Base-by-base conservation (phyloP, 169 alveolate species). In the Plasmodium blacklocki region DNA sequence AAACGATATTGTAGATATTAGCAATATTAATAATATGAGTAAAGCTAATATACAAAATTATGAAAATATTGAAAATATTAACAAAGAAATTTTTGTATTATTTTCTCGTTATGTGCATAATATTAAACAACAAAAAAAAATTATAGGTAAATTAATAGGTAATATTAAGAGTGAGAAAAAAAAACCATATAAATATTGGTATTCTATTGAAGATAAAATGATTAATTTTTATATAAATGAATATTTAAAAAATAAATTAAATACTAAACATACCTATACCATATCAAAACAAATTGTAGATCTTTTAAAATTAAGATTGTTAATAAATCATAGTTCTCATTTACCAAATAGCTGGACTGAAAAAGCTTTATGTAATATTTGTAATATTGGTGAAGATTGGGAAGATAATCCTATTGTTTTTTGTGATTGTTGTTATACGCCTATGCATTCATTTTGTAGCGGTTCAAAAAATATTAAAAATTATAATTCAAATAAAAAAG, bases 361-460 rank as follows among this genome's bases (percentile, higher is more conserved):
- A 50, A 88, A 93, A 52, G 96, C 96, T 29, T 85, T 94, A 47
- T 94, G 96, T 58, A 94, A 93, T 78, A 59, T 94, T 52, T 94
- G 96, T 67, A 93, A 94, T 26, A 74, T 88, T 12, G 96, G 93
- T 60, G 96, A 94, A 68, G 96, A 94, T 59, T 94, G 96, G 96
- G 96, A 94, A 49, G 96, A 94, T 75, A 94, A 94, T 86, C 96
- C 96, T 0, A 94, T 94, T 2, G 87, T 94, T 19, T 94, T 94
- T 66, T 94, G 96, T 56, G 96, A 94, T 58, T 94, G 96, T 66
- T 94, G 96, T 80, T 94, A 92, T 75, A 86, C 94, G 0, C 96
- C 96, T 47, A 94, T 94, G 96, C 96, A 94, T 67, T 92, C 83
- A 12, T 83, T 63, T 68, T 83, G 91, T 62, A 49, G 85, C 0